A percentile compares a stretch with the other conserved stretches of the same genome.
phyloP scores from a whole-genome alignment of 495 filamentous ascomycete species.

The Tuber melanosporum region DNA sequence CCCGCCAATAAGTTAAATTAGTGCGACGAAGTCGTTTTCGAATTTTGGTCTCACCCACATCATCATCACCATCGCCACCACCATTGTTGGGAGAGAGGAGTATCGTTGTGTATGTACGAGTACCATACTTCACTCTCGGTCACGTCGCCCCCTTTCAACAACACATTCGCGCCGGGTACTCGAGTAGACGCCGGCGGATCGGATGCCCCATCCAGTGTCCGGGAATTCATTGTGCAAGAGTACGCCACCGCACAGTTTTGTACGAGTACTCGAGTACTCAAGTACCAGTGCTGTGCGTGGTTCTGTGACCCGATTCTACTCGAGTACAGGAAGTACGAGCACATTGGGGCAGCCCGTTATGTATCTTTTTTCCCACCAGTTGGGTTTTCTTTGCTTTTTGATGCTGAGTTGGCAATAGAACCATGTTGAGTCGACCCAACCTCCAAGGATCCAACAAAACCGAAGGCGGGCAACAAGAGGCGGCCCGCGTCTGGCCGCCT shows the following conservation, averaged over 20 bases:
- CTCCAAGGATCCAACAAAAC: slow-evolving; percentile 2
- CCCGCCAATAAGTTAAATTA: neutral
- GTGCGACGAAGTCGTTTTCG: neutral
- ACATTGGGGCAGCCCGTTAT: neutral
- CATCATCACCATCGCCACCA: neutral
- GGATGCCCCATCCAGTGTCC: neutral
- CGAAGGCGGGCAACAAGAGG: neutral
- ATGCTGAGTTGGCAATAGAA: slow-evolving; percentile 1
- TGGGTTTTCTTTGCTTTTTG: slow-evolving; percentile 1
- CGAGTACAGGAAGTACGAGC: neutral
- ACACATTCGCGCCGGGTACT: neutral
- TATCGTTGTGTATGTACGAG: neutral
- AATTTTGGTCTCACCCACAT: neutral
- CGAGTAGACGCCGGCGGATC: neutral
- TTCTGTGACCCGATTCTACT: neutral
- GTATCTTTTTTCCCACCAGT: neutral
- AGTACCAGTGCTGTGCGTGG: neutral
- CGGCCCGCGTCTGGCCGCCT: slow-evolving; percentile 5
- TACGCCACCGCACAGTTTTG: neutral
- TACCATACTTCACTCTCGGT: neutral
- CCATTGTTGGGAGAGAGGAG: neutral
- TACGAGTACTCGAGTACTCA: neutral
- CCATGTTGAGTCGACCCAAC: neutral
- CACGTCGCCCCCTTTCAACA: neutral
- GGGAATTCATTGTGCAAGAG: neutral